Base-by-base conservation (phyloP, 768 basidiomycete species). In the Sporobolomyces phaffii region DNA sequence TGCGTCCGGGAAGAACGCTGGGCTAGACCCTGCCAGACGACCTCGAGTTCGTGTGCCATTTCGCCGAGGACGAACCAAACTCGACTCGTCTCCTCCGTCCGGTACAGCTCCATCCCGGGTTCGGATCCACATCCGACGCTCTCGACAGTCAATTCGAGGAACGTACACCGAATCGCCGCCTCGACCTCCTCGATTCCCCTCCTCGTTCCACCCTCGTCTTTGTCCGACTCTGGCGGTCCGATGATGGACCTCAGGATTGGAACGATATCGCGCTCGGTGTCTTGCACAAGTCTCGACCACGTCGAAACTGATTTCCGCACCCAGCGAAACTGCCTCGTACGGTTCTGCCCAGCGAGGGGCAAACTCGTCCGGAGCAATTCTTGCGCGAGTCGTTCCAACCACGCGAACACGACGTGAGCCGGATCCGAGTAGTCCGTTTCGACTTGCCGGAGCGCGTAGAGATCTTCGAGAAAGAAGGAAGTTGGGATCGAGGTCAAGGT, bases 51-150 rank as follows among this genome's bases (percentile, higher is more conserved):
- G 0, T 8, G 18, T 33, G 62, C 62, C 1, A 67, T 13, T 22
- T 31, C 5, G 20, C 22, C 49, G 5, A 33, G 50, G 2, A 67
- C 62, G 52, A 49, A 67, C 65, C 65, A 71, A 20, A 47, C 70
- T 34, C 51, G 18, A 11, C 2, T 6, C 36, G 29, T 34, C 18
- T 52, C 70, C 8, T 64, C 59, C 0, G 9, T 26, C 1, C 6
- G 34, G 11, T 44, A 65, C 29, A 72, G 36, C 20, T 45, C 54
- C 31, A 72, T 51, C 0, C 3, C 17, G 10, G 1, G 31, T 18
- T 72, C 70, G 26, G 68, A 65, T 26, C 62, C 65, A n/a, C 40
- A 53, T 18, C 60, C 11, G 4, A 68, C 31, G 28, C 40, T 63
- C 20, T 72, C 65, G 49, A 72, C 51, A 20, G 57, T 45, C 14